Evolutionary conservation across 2,329 filamentous ascomycete genomes (phyloP), one percentile per base, ranked within the genome.

Genomic region (Sphaerulina populicola): DNA sequence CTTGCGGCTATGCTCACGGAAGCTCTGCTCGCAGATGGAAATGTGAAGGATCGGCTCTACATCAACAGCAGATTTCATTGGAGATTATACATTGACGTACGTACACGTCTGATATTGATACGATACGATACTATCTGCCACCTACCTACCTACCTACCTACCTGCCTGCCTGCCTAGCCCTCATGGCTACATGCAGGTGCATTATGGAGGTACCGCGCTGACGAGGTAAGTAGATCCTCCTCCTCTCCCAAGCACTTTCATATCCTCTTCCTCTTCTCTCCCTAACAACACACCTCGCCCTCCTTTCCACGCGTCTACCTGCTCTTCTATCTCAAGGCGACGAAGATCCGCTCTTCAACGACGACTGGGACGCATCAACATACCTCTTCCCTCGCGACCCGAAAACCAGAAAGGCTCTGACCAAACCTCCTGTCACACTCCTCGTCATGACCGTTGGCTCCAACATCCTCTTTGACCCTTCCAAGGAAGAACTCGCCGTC

Each of bases 331-430:
- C 90, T 1, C 86, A 94, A 68, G 80, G 81, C 52, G 91, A 97
- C 71, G 93, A 98, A 72, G 93, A 98, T 62, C 93, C 93, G 10
- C 83, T 96, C 66, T 98, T 98, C 71, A 86, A 96, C 72, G 93
- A 98, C 71, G 93, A 98, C 72, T 98, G 93, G 93, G 88, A 86
- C 57, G 86, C 85, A 12, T 83, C 89, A 1, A 77, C 81, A 14
- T 83, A 82, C 51, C 74, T 98, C 29, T 98, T 94, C 71, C 78
- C 82, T 1, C 47, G 53, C 11, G 46, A 53, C 66, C 69, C 44
- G 23, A 11, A 63, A 60, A 31, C 59, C 14, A 55, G 60, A 4
- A 52, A 55, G n/a, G 48, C 29, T 46, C 54, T 38, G 56, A 45
- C 74, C 30, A 79, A 83, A 44, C 93, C 93, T 4, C 89, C 93